Percentiles rank a stretch among this genome's conserved stretches.
phyloP scores from a whole-genome alignment of 805 yeast genomes.

The Metschnikowia colocasiae region DNA sequence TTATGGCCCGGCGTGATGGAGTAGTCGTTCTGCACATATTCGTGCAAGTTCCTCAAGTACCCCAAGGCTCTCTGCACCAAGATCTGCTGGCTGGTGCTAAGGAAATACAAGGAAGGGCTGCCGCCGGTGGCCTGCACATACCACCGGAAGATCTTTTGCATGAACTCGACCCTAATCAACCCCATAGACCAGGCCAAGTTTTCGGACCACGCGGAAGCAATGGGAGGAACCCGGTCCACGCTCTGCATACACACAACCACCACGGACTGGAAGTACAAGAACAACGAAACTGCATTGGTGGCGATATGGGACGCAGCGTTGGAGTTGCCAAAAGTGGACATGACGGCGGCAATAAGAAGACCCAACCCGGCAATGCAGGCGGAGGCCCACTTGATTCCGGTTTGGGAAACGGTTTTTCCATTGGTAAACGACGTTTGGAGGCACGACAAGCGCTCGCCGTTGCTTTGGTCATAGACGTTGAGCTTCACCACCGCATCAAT shows the following conservation, averaged over 20 bases:
- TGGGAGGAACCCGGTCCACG: conserved; percentile 85
- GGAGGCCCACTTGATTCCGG: conserved; percentile 79
- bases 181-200: conserved; percentile 96
- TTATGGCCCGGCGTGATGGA: conserved; percentile 14
- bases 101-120: conserved; percentile 63
- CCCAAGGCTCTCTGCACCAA: conserved; percentile 67
- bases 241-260: conserved; percentile 81
- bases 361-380: conserved; percentile 89
- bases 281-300: conserved; percentile 79
- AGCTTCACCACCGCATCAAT: conserved; percentile 75
- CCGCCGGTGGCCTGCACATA: conserved; percentile 89
- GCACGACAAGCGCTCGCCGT: conserved; percentile 57
- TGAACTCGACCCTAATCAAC: conserved; percentile 66
- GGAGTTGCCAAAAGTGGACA: conserved; percentile 82
- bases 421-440: conserved; percentile 71
- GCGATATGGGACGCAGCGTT: conserved; percentile 86
- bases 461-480: conserved; percentile 37
- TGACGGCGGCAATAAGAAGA: conserved; percentile 73
- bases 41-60: conserved; percentile 24
- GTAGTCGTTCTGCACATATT: conserved; percentile 15
- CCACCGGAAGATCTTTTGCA: conserved; percentile 86
- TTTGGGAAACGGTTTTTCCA: conserved; percentile 76
- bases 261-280: conserved; percentile 83
- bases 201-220: conserved; percentile 89
- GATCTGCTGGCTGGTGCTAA: conserved; percentile 59